Evolutionary conservation across 106 monocot genomes (phyloP).

Genomic region (Narthecium ossifragum): DNA sequence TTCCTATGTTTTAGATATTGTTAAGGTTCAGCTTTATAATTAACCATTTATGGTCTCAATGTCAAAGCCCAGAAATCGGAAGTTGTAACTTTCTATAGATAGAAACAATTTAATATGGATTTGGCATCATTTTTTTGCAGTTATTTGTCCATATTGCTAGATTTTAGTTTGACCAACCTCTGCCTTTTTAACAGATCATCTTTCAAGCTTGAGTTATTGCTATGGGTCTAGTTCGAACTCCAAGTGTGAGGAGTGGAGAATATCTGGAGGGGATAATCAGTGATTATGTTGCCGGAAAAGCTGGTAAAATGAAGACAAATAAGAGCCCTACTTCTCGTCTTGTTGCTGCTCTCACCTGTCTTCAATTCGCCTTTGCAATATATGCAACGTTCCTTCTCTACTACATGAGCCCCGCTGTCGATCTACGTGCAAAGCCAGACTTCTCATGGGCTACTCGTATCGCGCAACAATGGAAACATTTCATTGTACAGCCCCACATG

Average conservation of each 20-base stretch:
- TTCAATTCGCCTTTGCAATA: constrained; percentile 82
- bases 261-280: constrained; percentile 66
- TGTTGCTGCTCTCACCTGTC: constrained; percentile 68
- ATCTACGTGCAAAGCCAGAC: constrained; percentile 73
- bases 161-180: background rate
- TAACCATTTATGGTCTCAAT: too few relatives aligned
- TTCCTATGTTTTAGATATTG: too few relatives aligned
- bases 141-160: background rate
- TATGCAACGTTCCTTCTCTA: constrained; percentile 98
- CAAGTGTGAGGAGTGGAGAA: constrained; percentile 66
- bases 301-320: constrained; percentile 18
- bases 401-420: constrained; percentile 94
- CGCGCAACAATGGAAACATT: constrained; percentile 78
- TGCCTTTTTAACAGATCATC: constrained; percentile 1
- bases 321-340: constrained; percentile 48
- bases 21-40: background rate
- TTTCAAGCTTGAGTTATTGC: background rate
- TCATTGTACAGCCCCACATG: constrained; percentile 46
- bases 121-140: background rate
- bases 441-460: constrained; percentile 79
- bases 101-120: background rate
- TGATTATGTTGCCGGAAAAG: constrained; percentile 62
- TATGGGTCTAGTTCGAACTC: constrained; percentile 67
- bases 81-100: too few relatives aligned
- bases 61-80: too few relatives aligned